Evolutionary conservation across 2,329 filamentous ascomycete genomes (phyloP), one percentile per base, ranked within the genome.

Genomic region (Apiospora saccharicola): DNA sequence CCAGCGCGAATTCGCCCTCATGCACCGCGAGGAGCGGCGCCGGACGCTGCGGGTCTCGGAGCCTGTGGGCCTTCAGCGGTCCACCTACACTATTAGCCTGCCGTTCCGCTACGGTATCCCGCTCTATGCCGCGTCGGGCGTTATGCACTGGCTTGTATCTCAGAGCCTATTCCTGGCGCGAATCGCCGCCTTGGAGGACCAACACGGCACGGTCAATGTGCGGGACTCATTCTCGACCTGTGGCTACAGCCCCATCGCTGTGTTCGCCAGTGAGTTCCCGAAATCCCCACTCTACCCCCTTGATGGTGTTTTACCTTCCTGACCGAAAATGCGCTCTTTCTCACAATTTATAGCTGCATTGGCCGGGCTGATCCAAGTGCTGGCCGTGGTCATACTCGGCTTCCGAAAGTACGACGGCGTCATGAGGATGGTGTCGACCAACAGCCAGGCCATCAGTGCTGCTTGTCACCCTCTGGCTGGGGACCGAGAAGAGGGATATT

Each of bases 81-180:
- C 81, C 0, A 84, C 80, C 1, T 86, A 85, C 72, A 85, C 81
- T 68, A 82, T 88, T 14, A 81, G 81, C 3, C 74, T 89, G 3
- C 86, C 86, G 1, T 82, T 84, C 53, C 79, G 79, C 22, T 88
- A 85, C 71, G 81, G 81, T 0, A 70, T 87, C 0, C 83, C 85
- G 0, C 75, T 87, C 1, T 77, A 83, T 1, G 72, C 76, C 0
- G 73, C 75, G 1, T 82, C 80, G 1, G 80, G 77, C 0, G 4
- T 85, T 1, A 76, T 87, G 70, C 86, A 88, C 74, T 88, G 85
- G 86, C 78, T 88, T 6, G 79, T 86, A 4, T 88, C 86, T 0
- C 84, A 86, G 72, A 83, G 81, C 61, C 72, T 87, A 1, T 88
- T 86, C 76, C 74, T 86, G 0, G 83, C 83, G 0, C 78, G 82